These are phyloP conservation scores for Melaleuca quinquenervia DNA, from an alignment of 345 rosid genomes.

Conservation along the genomic window DNA sequence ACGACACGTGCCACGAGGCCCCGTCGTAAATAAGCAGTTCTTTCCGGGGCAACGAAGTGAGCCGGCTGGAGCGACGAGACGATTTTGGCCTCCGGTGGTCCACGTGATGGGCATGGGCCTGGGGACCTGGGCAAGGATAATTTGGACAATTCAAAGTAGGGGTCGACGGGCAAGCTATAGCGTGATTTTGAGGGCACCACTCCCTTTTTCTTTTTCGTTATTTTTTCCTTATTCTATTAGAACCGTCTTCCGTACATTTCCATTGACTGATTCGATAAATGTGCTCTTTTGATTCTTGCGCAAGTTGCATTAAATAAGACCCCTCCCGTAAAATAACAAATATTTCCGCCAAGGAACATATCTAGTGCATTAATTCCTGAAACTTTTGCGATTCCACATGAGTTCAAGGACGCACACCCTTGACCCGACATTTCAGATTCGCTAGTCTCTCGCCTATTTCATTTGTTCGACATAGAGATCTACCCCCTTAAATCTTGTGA, in stretches of 20 bases:
- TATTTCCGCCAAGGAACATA: neutral
- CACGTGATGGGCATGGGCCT: neutral
- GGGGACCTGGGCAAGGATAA: neutral
- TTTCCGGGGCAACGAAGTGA: neutral
- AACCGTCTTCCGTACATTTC: neutral
- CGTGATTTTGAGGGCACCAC: neutral
- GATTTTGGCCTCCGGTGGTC: neutral
- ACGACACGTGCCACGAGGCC: neutral
- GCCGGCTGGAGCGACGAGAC: neutral
- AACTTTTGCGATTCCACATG: neutral
- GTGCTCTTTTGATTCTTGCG: neutral
- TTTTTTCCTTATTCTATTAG: too few relatives aligned
- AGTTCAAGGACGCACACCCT: neutral
- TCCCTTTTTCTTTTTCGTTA: too few relatives aligned
- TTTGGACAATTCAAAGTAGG: neutral
- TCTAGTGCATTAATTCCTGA: neutral
- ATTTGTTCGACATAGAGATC: rapidly evolving
- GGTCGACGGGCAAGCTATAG: neutral
- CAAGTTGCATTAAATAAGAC: neutral
- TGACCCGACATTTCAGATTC: rapidly evolving
- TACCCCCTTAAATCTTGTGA: neutral
- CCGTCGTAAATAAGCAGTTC: neutral
- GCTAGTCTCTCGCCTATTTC: rapidly evolving
- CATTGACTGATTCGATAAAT: neutral
- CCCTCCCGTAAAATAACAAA: neutral